Evolutionary conservation across 2,329 filamentous ascomycete genomes (phyloP).

Genomic region (Penicillium sp.): DNA sequence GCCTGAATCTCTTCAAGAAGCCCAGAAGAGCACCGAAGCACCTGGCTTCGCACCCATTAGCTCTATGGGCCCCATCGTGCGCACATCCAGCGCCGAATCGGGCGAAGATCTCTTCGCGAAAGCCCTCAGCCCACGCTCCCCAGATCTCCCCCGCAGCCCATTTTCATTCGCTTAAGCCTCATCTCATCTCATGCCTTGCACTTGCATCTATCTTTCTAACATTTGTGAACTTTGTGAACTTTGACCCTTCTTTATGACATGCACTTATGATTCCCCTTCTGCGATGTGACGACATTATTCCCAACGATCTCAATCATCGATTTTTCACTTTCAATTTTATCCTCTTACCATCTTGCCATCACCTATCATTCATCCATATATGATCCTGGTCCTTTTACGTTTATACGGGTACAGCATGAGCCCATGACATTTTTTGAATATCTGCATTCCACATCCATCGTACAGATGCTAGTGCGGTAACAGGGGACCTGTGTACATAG

Average conservation of each 20-base stretch:
- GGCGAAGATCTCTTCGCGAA: conserved; percentile 87
- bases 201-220: no score
- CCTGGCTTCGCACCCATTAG: conserved; percentile 22
- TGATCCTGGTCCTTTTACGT: neutral
- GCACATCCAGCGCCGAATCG: conserved; percentile 52
- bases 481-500: conserved; percentile 23
- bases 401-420: neutral
- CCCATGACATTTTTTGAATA: conserved; percentile 1
- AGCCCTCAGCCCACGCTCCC: conserved; percentile 82
- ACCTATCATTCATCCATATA: conserved; percentile 6
- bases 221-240: no score
- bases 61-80: conserved; percentile 38
- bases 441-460: conserved; percentile 14
- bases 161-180: conserved; percentile 64
- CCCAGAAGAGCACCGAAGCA: conserved; percentile 28
- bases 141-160: conserved; percentile 82
- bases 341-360: neutral
- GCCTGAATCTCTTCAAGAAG: conserved; percentile 42
- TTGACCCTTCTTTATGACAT: conserved; percentile 16
- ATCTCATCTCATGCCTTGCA: neutral
- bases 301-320: neutral
- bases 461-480: conserved; percentile 14
- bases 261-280: conserved; percentile 32
- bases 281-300: conserved; percentile 22
- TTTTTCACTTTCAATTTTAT: neutral